These are phyloP conservation scores for Rhynchospora breviuscula DNA, from an alignment of 176 grass and related monocot species.

Conservation along the genomic window DNA sequence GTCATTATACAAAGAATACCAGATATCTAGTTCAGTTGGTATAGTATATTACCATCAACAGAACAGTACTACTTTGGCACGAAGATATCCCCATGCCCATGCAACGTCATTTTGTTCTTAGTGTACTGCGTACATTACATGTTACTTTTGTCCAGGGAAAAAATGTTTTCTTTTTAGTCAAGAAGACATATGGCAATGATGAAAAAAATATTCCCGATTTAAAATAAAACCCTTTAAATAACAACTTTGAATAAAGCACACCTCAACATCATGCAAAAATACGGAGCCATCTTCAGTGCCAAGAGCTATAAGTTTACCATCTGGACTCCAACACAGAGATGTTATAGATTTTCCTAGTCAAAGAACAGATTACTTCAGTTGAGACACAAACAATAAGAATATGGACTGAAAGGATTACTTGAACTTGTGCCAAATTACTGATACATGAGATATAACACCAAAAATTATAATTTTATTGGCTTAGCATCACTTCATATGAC, in stretches of 20 bases:
- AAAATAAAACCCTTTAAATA: neutral
- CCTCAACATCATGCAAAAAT: conserved; percentile 92
- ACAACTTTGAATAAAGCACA: conserved; percentile 27
- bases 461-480: neutral
- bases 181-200: neutral
- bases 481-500: neutral
- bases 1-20: neutral
- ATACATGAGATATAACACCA: conserved; percentile 3
- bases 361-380: conserved; percentile 30
- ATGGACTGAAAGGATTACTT: neutral
- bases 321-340: conserved; percentile 93
- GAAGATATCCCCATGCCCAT: neutral
- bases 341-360: conserved; percentile 67
- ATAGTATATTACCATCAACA: neutral
- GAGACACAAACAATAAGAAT: conserved; percentile 15
- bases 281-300: conserved; percentile 83
- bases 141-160: neutral
- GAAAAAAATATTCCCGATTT: neutral
- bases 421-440: neutral
- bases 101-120: neutral
- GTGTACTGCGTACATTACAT: neutral
- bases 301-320: conserved; percentile 86
- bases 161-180: neutral
- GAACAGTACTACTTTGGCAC: neutral
- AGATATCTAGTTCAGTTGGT: neutral